These are phyloP conservation scores for Leishmania tropica DNA, from an alignment of 208 protist species.

Conservation along the genomic window DNA sequence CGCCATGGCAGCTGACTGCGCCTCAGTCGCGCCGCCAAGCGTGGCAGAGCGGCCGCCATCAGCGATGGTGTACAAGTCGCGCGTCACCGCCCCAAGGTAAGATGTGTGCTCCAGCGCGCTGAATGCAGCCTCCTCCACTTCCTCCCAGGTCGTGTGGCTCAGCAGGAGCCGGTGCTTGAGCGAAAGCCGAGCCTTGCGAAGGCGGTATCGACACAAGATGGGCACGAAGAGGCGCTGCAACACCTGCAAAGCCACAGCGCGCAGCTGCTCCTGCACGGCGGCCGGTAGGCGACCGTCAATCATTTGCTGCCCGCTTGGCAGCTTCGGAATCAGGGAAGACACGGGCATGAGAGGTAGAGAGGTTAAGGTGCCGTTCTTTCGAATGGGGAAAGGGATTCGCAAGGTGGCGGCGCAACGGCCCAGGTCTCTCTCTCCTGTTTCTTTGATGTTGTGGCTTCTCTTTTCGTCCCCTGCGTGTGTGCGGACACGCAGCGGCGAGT, in stretches of 20 bases:
- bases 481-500: neutral
- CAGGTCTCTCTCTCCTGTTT: neutral
- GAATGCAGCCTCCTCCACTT: slow-evolving; percentile 33
- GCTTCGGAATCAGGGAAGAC: slow-evolving; percentile 10
- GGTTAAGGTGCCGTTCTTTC: neutral
- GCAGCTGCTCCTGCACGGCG: slow-evolving; percentile 47
- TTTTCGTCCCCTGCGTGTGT: neutral
- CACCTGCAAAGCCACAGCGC: slow-evolving; percentile 41
- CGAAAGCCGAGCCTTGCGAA: slow-evolving; percentile 22
- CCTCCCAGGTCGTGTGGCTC: slow-evolving; percentile 6
- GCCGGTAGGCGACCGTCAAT: slow-evolving; percentile 22
- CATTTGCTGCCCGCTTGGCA: slow-evolving; percentile 50
- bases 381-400: neutral
- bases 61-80: slow-evolving; percentile 7
- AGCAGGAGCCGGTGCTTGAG: slow-evolving; percentile 25
- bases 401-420: neutral
- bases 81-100: slow-evolving; percentile 33
- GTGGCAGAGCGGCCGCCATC: neutral
- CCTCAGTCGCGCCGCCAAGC: neutral
- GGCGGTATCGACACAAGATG: slow-evolving; percentile 31
- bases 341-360: slow-evolving; percentile 2
- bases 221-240: slow-evolving; percentile 52
- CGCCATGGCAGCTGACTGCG: neutral
- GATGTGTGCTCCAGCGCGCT: slow-evolving; percentile 41
- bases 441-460: neutral